A percentile compares a stretch with the other conserved stretches of the same genome.
Evolutionary conservation across 257 asterid genomes (phyloP).

Genomic region (Handroanthus guayacan): DNA sequence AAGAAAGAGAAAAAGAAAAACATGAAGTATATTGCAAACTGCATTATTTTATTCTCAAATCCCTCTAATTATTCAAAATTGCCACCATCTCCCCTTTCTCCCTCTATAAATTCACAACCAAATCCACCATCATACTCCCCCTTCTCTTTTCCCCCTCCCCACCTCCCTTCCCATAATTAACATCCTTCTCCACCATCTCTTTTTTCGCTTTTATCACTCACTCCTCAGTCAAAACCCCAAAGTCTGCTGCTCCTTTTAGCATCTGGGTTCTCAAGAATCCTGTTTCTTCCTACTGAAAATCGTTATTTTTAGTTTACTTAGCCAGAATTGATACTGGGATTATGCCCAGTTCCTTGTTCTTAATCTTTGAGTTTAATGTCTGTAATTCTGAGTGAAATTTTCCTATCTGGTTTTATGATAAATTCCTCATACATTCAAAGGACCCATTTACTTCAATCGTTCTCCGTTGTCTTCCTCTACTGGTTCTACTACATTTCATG

Average conservation of each 20-base stretch:
- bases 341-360: conserved; percentile 28
- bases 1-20: too few species aligned
- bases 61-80: neutral
- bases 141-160: neutral
- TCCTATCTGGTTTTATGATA: conserved; percentile 65
- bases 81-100: conserved; percentile 17
- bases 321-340: neutral
- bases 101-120: conserved; percentile 54
- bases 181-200: neutral
- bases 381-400: conserved; percentile 61
- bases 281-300: too few species aligned
- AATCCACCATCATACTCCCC: conserved; percentile 33
- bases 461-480: conserved; percentile 73
- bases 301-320: neutral
- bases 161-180: neutral
- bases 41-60: neutral
- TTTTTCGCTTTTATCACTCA: too few species aligned
- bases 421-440: conserved; percentile 70
- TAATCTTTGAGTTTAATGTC: conserved; percentile 66
- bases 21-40: neutral
- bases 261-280: too few species aligned
- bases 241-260: too few species aligned
- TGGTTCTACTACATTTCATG: conserved; percentile 77
- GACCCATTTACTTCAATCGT: conserved; percentile 72
- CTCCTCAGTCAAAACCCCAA: too few species aligned